These are phyloP conservation scores for Waltergamsia citrina DNA, from an alignment of 2,329 filamentous ascomycete species.

Conservation along the genomic window DNA sequence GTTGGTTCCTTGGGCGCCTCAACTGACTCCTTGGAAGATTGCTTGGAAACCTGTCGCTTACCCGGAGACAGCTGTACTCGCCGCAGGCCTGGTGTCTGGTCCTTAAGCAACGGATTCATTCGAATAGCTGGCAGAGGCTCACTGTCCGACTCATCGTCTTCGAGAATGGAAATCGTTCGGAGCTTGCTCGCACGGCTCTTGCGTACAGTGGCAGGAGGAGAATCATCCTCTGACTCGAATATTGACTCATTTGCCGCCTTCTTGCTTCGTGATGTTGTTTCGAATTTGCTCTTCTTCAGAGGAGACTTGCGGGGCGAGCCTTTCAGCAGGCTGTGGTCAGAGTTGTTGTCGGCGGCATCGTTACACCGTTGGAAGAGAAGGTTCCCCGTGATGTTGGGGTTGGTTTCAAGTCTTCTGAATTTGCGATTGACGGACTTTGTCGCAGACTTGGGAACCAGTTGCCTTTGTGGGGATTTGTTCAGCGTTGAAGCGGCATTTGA, in stretches of 20 bases:
- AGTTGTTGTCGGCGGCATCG: conserved; percentile 8
- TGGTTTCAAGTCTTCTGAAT: conserved; percentile 18
- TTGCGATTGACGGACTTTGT: conserved; percentile 14
- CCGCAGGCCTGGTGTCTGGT: neutral
- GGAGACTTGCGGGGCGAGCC: conserved; percentile 6
- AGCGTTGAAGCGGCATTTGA: neutral
- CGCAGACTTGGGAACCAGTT: conserved; percentile 13
- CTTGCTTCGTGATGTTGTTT: neutral
- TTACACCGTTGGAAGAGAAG: conserved; percentile 22
- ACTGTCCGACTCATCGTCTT: neutral
- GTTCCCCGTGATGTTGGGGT: conserved; percentile 12
- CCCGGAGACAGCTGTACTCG: neutral
- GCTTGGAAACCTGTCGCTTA: too few species aligned
- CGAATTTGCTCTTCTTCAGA: neutral
- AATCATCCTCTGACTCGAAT: conserved; percentile 3
- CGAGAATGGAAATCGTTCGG: neutral
- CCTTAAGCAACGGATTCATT: neutral
- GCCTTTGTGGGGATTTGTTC: neutral
- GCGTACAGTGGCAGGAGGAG: conserved; percentile 1
- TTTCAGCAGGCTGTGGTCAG: neutral
- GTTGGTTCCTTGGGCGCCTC: too few species aligned
- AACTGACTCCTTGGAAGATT: too few species aligned
- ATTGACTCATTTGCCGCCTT: neutral
- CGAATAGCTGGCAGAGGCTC: neutral
- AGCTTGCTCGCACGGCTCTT: neutral